Base-by-base conservation (phyloP, 495 filamentous ascomycete species). In the Hypoxylon fragiforme region DNA sequence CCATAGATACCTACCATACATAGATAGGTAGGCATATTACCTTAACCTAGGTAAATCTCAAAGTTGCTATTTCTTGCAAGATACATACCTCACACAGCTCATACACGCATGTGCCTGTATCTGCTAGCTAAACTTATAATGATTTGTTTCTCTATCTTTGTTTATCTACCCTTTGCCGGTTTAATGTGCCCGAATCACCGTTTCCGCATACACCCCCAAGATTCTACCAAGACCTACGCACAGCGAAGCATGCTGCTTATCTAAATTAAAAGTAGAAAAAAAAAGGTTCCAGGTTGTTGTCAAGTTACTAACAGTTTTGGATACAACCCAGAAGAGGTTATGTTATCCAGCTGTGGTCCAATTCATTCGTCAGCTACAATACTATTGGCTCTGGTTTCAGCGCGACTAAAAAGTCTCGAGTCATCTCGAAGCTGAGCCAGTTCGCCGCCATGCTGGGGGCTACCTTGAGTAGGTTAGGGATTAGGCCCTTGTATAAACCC, bases 381-480 rank as follows among this genome's bases (percentile, higher is more conserved):
- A n/a, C 43, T 39, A 51, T 50, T 0, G 68, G 70, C 44, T 77
- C 69, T 11, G 61, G 50, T 36, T 74, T 79, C 43, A 91, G 56
- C 6, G 70, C 72, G 24, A 92, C 75, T 13, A 96, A 68, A 65
- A 96, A 86, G 72, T 98, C 94, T 53, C 94, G 80, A 19, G 88
- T 91, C 41, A 97, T 66, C 72, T 98, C 94, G 67, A 92, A 98
- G 75, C 92, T 97, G 18, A 96, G 81, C 91, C 95, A 98, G 70
- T 88, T 95, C 60, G 90, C 94, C 18, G 95, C 94, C 91, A 98
- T 98, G 64, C 94, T 97, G 5, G 94, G 94, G 4, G 94, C 94
- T 12, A 98, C 94, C 71, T 98, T 98, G 35, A 97, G 79, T 3
- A 97, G 78, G 64, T 98, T 98, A 2, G 94, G 95, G 14, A 91